Evolutionary conservation across 208 protist species (phyloP).

Genomic region (Herpetomonas samuelpessoai): DNA sequence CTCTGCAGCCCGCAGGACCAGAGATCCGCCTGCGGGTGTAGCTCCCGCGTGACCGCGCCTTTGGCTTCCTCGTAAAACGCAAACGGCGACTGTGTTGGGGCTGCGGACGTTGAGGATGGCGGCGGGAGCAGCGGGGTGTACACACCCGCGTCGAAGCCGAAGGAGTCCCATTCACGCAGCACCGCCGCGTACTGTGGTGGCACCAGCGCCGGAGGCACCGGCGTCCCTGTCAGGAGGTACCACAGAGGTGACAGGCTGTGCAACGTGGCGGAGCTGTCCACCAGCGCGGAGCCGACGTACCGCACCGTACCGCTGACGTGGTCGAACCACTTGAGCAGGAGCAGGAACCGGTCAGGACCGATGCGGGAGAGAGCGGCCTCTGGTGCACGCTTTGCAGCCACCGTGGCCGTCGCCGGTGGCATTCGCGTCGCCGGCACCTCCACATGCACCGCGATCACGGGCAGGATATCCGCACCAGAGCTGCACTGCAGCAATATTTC

Average conservation of each 20-base stretch:
- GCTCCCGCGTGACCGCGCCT: constrained; percentile 15
- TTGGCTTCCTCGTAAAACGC: constrained; percentile 42
- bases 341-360: constrained; percentile 35
- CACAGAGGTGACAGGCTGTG: constrained; percentile 36
- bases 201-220: not conserved
- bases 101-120: not conserved
- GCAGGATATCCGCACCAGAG: constrained; percentile 4
- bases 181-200: not conserved
- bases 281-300: constrained; percentile 52
- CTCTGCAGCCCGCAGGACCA: constrained; percentile 15
- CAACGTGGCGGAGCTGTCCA: constrained; percentile 40
- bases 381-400: not conserved
- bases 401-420: not conserved
- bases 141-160: not conserved
- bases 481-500: not conserved
- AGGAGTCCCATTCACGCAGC: not conserved
- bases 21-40: constrained; percentile 31
- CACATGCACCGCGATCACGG: constrained; percentile 28
- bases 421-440: constrained; percentile 15
- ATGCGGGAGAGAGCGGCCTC: constrained; percentile 20
- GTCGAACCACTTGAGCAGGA: constrained; percentile 86
- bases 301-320: constrained; percentile 39
- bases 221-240: constrained; percentile 27
- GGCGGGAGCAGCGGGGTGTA: not conserved
- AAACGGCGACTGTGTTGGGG: constrained; percentile 19